Base-by-base conservation (phyloP, 2,329 filamentous ascomycete genomes). In the Microsporum audouinii region DNA sequence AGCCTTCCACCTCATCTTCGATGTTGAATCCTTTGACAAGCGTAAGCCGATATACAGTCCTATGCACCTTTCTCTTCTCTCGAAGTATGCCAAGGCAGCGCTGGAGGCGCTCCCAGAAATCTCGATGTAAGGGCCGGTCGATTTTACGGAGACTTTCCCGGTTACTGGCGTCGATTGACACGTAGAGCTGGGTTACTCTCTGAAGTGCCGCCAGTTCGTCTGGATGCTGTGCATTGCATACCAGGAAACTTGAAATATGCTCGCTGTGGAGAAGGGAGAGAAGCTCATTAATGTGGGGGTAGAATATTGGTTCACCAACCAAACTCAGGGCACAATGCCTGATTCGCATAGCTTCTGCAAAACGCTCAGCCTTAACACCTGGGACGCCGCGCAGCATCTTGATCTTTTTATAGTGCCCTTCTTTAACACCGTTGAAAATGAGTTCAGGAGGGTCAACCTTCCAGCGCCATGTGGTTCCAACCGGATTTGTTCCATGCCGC, bases 21-120 rank as follows among this genome's bases (percentile, higher is more conserved):
- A 97, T 85, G 72, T 99, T 97, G 82, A 99, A 97, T 2, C 91
- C 92, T 77, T 97, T 97, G 71, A 97, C 94, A 1, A 99, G 85
- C 0, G 92, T 97, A 2, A 97, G 82, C 1, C 94, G 86, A 79
- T 95, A 97, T 2, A 97, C 94, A 4, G 94, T 97, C 60, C 92
- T 86, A 72, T 96, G 92, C 60, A 86, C 82, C 77, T 89, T 87
- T 45, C 92, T 84, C 74, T 89, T 88, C 72, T 88, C 87, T 14
- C 88, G 84, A 27, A 97, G 78, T 64, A 99, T 96, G 63, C 95
- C 90, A 38, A 97, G 82, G 70, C 94, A 97, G 36, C 87, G 82
- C 71, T 89, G 85, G 81, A 97, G 96, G 3, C 94, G 86, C 76
- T 96, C 91, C 94, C 92, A 97, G 76, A 95, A 99, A 75, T 97